Evolutionary conservation across 129 eudicot genomes (phyloP), one percentile per base, ranked within the genome.

Genomic region (Erigeron canadensis): DNA sequence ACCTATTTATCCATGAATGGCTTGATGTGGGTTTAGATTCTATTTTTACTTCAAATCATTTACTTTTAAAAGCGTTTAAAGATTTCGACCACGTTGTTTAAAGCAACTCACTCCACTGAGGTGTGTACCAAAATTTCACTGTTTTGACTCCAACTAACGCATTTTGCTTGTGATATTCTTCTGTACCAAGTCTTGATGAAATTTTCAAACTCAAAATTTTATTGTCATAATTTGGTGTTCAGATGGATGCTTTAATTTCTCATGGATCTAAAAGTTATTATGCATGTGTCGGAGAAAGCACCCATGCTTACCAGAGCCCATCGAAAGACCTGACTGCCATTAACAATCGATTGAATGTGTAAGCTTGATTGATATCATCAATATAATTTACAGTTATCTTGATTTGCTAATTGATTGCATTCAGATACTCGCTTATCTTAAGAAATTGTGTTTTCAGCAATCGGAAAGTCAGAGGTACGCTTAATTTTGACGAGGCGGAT

Each of bases 201-300:
- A 40, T 2, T 15, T 15, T 6, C n/a, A 11, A 15, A 34, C 34
- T 59, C 6, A 41, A 64, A 19, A n/a, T 8, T 8, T 40, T 42
- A 5, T n/a, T n/a, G n/a, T n/a, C 3, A 2, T 12, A 5, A 39
- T 45, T 58, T 18, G 39, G 17, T 60, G 44, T 70, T n/a, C 81
- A 94, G 99, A 95, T 95, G 99, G 99, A 95, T 83, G 97, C 93
- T 40, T 56, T 95, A 44, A 84, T 86, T 43, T 84, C 97, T 48
- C 80, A 88, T 75, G 85, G 96, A 82, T 88, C 99, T 11, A 90
- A 86, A 80, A 95, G 99, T 86, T 90, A 88, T 58, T 95, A 95
- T 63, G 99, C 97, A 6, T 95, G 99, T 75, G 97, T 95, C 57
- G 99, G 99, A 46, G 99, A 90, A 84, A 90, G 99, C 70, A 95